phyloP scores from a whole-genome alignment of 1,139 yeast genomes.

The Nakaseomyces uthaithaninus region DNA sequence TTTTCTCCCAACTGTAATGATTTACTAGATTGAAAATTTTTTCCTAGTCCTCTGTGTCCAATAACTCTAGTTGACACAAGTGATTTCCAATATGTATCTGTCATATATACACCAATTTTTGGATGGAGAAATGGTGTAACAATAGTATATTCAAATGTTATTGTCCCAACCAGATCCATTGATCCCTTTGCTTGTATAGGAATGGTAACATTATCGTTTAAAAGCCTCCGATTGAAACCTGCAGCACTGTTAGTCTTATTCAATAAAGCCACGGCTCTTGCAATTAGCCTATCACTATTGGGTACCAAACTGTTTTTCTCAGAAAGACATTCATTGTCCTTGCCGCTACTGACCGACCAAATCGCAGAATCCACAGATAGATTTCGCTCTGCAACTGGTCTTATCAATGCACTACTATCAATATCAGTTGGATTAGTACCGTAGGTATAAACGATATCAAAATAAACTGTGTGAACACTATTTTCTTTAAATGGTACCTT shows the following conservation, averaged over 20 bases:
- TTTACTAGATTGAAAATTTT: conserved; percentile 60
- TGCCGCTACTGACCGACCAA: background rate
- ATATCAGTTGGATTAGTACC: conserved; percentile 36
- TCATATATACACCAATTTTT: conserved; percentile 47
- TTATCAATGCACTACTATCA: background rate
- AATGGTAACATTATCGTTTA: conserved; percentile 59
- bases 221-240: conserved; percentile 61
- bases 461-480: conserved; percentile 56
- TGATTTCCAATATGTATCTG: conserved; percentile 89
- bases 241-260: conserved; percentile 58
- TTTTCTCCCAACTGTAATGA: conserved; percentile 93
- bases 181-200: conserved; percentile 71
- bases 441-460: conserved; percentile 92
- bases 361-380: background rate
- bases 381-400: conserved; percentile 1
- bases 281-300: conserved; percentile 2
- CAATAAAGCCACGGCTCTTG: conserved; percentile 71
- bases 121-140: conserved; percentile 71
- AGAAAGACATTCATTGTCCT: background rate
- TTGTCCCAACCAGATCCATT: conserved; percentile 66
- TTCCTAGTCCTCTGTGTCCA: conserved; percentile 95
- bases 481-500: conserved; percentile 45
- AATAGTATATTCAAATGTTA: conserved; percentile 66
- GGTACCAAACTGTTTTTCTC: background rate
- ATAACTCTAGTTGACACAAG: conserved; percentile 83